Percentiles rank a stretch among this genome's conserved stretches.
phyloP scores from a whole-genome alignment of 208 protist genomes.

The Trypanosoma mega region DNA sequence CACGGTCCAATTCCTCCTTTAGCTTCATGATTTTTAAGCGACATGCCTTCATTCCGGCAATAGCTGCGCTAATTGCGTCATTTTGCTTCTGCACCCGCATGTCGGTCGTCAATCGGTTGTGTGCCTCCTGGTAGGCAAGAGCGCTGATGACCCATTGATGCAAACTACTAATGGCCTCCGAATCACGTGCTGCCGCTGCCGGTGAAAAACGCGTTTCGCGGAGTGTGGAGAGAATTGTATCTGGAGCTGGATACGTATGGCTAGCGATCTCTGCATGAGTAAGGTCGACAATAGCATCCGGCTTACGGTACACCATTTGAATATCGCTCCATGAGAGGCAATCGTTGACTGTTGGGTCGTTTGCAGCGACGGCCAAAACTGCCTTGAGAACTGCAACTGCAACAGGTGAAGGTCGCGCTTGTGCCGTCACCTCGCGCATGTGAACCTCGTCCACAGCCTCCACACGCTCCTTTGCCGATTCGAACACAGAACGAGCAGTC shows the following conservation, averaged over 20 bases:
- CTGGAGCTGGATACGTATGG: conserved; percentile 37
- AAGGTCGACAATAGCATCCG: conserved; percentile 31
- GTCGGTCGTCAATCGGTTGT: conserved; percentile 48
- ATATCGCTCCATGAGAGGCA: conserved; percentile 65
- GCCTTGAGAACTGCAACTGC: conserved; percentile 60
- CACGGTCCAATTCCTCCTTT: conserved; percentile 44
- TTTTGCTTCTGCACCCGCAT: conserved; percentile 65
- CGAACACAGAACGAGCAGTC: conserved; percentile 32
- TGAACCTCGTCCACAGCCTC: conserved; percentile 48
- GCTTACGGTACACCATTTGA: conserved; percentile 55
- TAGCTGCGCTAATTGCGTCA: conserved; percentile 46
- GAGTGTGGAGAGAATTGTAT: conserved; percentile 30
- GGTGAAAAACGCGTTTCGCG: conserved; percentile 39
- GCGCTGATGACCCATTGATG: conserved; percentile 59
- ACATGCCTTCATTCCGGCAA: conserved; percentile 59
- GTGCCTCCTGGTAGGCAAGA: conserved; percentile 64
- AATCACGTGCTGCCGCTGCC: conserved; percentile 39
- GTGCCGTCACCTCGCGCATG: conserved; percentile 51
- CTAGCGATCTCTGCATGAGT: conserved; percentile 47
- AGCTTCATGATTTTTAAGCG: conserved; percentile 63
- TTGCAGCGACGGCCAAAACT: conserved; percentile 45
- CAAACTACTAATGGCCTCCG: conserved; percentile 38
- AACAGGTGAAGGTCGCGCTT: conserved; percentile 47
- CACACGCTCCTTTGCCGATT: conserved; percentile 31
- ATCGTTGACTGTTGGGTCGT: conserved; percentile 55